These are phyloP conservation scores for Phytophthora hibernalis DNA, from an alignment of 352 stramenopile species.

Conservation along the genomic window DNA sequence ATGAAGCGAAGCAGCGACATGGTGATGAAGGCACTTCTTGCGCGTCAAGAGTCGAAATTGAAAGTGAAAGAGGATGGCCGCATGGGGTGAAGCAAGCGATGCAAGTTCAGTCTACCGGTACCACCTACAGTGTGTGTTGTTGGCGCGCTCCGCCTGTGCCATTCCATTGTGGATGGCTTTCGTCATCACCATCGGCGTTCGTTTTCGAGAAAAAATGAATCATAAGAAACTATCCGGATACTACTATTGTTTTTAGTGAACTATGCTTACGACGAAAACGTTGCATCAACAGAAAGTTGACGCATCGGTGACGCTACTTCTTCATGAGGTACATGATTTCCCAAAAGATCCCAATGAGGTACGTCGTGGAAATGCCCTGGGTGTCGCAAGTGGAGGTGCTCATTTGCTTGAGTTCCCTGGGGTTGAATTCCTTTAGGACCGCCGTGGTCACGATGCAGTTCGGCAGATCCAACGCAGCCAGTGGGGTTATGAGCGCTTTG, in stretches of 20 bases:
- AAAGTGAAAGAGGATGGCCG: neutral
- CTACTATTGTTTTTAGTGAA: no score
- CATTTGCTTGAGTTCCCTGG: neutral
- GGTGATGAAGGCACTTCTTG: neutral
- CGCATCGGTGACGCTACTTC: neutral
- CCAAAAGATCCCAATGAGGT: neutral
- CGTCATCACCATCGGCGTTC: no score
- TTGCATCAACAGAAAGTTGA: no score
- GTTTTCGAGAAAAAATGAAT: no score
- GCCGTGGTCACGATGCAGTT: neutral
- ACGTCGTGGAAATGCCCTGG: neutral
- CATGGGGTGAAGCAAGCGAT: neutral
- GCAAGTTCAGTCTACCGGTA: no score
- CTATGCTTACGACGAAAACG: no score
- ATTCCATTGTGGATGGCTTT: no score
- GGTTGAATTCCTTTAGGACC: neutral
- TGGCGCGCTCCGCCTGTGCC: no score
- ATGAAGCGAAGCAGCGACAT: neutral
- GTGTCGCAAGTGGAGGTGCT: neutral
- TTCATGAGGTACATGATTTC: neutral
- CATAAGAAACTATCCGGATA: no score
- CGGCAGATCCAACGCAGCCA: neutral
- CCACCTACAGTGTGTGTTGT: no score
- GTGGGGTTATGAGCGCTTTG: neutral
- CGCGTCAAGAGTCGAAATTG: neutral